These are phyloP conservation scores for Myrmaecium sp. DNA, from an alignment of 2,329 filamentous ascomycete species.

Conservation along the genomic window DNA sequence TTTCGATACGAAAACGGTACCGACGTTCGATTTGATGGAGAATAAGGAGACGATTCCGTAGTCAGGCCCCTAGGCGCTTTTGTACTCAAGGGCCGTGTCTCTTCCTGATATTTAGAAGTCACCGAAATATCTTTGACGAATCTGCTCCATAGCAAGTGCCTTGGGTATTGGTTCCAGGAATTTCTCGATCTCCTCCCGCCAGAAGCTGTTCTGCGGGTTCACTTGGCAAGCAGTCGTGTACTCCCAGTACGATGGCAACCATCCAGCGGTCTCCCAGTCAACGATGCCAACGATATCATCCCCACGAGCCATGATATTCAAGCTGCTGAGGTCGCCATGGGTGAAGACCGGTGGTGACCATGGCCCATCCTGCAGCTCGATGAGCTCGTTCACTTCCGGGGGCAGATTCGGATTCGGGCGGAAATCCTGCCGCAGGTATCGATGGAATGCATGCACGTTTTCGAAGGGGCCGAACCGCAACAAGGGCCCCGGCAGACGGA, in stretches of 20 bases:
- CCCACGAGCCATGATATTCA: slow-evolving; percentile 26
- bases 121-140: slow-evolving; percentile 8
- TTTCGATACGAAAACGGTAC: slow-evolving; percentile 14
- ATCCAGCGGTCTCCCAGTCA: slow-evolving; percentile 31
- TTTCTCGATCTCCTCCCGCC: slow-evolving; percentile 15
- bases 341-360: slow-evolving; percentile 28
- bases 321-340: slow-evolving; percentile 32
- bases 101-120: slow-evolving; percentile 1
- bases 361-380: slow-evolving; percentile 17
- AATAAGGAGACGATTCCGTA: slow-evolving; percentile 5
- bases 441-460: slow-evolving; percentile 20
- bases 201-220: slow-evolving; percentile 23
- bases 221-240: slow-evolving; percentile 24
- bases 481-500: slow-evolving; percentile 8
- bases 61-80: not conserved
- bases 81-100: not conserved
- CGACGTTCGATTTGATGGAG: slow-evolving; percentile 20
- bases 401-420: slow-evolving; percentile 5
- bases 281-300: slow-evolving; percentile 29
- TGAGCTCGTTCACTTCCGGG: slow-evolving; percentile 17
- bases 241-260: slow-evolving; percentile 33
- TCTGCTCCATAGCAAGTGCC: slow-evolving; percentile 25
- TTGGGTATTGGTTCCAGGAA: slow-evolving; percentile 22
- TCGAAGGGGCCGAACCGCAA: slow-evolving; percentile 17
- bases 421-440: slow-evolving; percentile 16